Evolutionary conservation across 768 basidiomycete genomes (phyloP).

Genomic region (Baorangia bicolor): DNA sequence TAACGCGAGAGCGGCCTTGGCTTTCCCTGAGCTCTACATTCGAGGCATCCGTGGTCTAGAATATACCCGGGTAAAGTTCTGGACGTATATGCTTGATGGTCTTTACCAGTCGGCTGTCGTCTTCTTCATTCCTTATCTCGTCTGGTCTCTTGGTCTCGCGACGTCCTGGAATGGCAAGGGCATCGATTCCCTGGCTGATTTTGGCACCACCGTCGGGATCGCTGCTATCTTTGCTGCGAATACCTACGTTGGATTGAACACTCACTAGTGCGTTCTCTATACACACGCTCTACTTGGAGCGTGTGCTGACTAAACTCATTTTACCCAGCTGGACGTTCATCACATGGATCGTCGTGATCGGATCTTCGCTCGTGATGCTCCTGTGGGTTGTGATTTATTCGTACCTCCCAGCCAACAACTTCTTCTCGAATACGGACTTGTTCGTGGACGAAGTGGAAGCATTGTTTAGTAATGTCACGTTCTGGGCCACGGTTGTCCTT

Average conservation of each 20-base stretch:
- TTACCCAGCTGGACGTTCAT: constrained; percentile 71
- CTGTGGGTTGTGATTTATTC: constrained; percentile 91
- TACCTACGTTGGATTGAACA: constrained; percentile 86
- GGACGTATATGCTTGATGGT: constrained; percentile 93
- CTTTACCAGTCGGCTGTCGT: constrained; percentile 88
- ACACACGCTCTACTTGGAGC: background rate
- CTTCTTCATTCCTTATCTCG: constrained; percentile 82
- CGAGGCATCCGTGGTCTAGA: constrained; percentile 92
- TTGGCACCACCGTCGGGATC: constrained; percentile 89
- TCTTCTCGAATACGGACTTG: constrained; percentile 68
- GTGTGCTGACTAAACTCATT: constrained; percentile 5
- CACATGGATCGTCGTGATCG: constrained; percentile 79
- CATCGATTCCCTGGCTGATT: constrained; percentile 79
- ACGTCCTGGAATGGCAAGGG: constrained; percentile 77
- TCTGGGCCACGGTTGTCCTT: constrained; percentile 80
- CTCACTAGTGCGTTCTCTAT: constrained; percentile 69
- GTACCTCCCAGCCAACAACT: constrained; percentile 67
- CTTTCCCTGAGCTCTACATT: constrained; percentile 94
- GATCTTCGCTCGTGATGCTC: constrained; percentile 78
- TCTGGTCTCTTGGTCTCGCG: constrained; percentile 63
- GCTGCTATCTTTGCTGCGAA: constrained; percentile 89
- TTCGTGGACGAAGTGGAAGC: constrained; percentile 73
- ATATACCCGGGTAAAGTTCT: constrained; percentile 90
- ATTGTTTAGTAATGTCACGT: constrained; percentile 75
- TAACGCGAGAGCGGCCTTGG: constrained; percentile 83